Base-by-base conservation (phyloP, 176 grass and related monocot genomes). In the Musa schizocarpa region DNA sequence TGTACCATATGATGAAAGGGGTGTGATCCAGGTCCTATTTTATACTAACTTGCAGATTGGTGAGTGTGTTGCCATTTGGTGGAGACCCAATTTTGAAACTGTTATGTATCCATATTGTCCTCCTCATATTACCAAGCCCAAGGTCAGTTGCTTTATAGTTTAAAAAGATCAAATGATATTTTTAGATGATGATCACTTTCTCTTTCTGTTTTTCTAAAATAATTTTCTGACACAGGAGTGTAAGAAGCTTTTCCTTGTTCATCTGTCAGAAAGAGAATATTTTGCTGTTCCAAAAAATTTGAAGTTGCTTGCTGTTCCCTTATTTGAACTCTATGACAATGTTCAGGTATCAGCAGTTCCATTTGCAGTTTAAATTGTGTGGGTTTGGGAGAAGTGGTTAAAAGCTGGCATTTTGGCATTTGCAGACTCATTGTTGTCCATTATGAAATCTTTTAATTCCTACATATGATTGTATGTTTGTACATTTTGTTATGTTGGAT, bases 81-180 rank as follows among this genome's bases (percentile, higher is more conserved):
- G 96, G 96, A 94, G 96, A 78, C 91, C 96, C 49, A 99, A 99
- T 82, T 99, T 99, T 79, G 91, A 99, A 76, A 99, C 96, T 20
- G 88, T 94, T 71, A 99, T 99, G 96, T 95, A 99, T 80, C 96
- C 96, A 48, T 99, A 99, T 80, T 99, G 96, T 79, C 96, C 96
- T 82, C 96, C 91, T 11, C 96, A 99, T 81, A 94, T 99, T 64
- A 95, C 96, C 64, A 99, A 94, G 78, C 91, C 96, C n/a, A 94
- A 99, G 91, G 96, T 99, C 81, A 51, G 50, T 84, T 11, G 13
- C 19, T 69, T 86, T 52, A 34, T 9, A 80, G n/a, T n/a, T 20
- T 58, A 14, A 29, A 65, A 16, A 22, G 9, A 13, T 4, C 26
- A 8, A 13, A 19, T 8, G 27, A 19, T 43, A 69, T 76, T 49